Evolutionary conservation across 768 basidiomycete species (phyloP).

Genomic region (Russula virescens): DNA sequence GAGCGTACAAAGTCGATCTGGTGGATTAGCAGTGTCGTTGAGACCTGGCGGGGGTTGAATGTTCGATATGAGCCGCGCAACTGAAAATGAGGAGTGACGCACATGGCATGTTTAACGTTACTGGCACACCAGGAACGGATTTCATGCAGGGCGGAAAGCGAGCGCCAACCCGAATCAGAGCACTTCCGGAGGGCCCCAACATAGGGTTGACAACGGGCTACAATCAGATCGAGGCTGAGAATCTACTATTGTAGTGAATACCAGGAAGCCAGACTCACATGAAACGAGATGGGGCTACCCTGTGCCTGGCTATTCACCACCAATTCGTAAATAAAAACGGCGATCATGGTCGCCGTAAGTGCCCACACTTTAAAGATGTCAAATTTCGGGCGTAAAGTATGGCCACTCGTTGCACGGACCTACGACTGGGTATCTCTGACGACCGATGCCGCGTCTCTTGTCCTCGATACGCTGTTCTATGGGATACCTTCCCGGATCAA

Average conservation of each 20-base stretch:
- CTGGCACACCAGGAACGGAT: conserved; percentile 48
- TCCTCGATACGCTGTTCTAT: conserved; percentile 79
- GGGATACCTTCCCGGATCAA: conserved; percentile 39
- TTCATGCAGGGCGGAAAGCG: conserved; percentile 96
- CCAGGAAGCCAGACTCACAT: conserved; percentile 41
- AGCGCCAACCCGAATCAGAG: conserved; percentile 82
- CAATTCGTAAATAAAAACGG: conserved; percentile 79
- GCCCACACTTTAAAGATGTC: conserved; percentile 47
- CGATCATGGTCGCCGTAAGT: conserved; percentile 61
- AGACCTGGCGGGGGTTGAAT: conserved; percentile 42
- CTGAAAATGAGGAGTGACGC: conserved; percentile 25
- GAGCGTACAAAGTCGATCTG: conserved; percentile 61
- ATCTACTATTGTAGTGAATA: not conserved
- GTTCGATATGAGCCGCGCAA: conserved; percentile 1
- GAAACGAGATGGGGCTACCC: conserved; percentile 80
- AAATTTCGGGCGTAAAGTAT: not conserved
- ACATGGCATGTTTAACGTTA: conserved; percentile 56
- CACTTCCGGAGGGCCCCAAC: conserved; percentile 84
- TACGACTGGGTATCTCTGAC: conserved; percentile 73
- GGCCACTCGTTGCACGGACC: conserved; percentile 41
- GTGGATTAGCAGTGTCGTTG: conserved; percentile 80
- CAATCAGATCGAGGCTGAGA: not conserved
- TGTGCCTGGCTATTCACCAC: conserved; percentile 69
- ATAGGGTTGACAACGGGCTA: conserved; percentile 82
- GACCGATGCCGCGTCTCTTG: conserved; percentile 78